phyloP scores from a whole-genome alignment of 176 grass and related monocot genomes.

The Tillandsia fasciculata region DNA sequence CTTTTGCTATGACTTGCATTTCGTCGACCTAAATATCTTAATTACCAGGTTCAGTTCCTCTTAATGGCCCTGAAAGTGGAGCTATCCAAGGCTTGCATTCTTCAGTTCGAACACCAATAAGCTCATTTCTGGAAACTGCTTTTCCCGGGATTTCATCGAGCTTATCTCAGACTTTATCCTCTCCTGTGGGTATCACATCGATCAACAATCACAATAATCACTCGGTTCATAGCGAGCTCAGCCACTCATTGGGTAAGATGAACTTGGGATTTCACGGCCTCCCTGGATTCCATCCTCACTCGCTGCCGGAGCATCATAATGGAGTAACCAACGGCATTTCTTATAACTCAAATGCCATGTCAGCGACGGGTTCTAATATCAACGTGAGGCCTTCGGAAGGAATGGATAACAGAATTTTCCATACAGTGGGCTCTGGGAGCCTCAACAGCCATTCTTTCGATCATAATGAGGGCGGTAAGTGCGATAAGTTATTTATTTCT shows the following conservation, averaged over 20 bases:
- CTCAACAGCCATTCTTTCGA: constrained; percentile 69
- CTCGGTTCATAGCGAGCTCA: constrained; percentile 33
- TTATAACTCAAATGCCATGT: constrained; percentile 42
- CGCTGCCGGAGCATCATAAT: constrained; percentile 62
- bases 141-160: constrained; percentile 60
- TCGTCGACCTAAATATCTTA: neutral
- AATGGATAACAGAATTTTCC: constrained; percentile 40
- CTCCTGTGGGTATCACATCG: constrained; percentile 51
- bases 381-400: constrained; percentile 40
- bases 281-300: constrained; percentile 59
- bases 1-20: neutral
- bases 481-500: neutral
- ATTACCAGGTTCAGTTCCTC: constrained; percentile 12
- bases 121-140: constrained; percentile 46
- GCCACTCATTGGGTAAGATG: constrained; percentile 51
- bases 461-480: constrained; percentile 46
- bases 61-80: constrained; percentile 54
- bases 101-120: constrained; percentile 38
- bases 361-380: constrained; percentile 35
- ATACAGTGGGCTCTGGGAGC: constrained; percentile 54
- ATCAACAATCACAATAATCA: constrained; percentile 29
- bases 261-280: constrained; percentile 59
- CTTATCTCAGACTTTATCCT: constrained; percentile 56
- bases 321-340: constrained; percentile 42
- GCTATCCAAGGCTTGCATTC: constrained; percentile 43